These are phyloP conservation scores for Annulohypoxylon stygium DNA, from an alignment of 495 filamentous ascomycete genomes.

Conservation along the genomic window DNA sequence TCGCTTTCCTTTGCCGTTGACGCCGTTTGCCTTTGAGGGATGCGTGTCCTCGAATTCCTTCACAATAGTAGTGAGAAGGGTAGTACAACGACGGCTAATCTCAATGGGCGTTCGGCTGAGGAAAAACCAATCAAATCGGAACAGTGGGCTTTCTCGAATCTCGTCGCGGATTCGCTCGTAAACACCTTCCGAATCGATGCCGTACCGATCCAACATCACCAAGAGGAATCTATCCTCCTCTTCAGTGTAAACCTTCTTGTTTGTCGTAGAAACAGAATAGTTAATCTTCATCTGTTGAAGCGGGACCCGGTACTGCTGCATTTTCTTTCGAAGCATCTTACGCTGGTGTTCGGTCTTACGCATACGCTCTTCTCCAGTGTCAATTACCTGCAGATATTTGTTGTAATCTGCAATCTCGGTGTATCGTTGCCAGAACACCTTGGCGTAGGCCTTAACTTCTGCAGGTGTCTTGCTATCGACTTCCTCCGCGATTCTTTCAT, in stretches of 20 bases:
- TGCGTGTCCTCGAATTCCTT: constrained; percentile 85
- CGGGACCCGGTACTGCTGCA: constrained; percentile 94
- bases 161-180: constrained; percentile 90
- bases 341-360: constrained; percentile 91
- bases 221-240: constrained; percentile 98
- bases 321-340: constrained; percentile 94
- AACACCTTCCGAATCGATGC: constrained; percentile 85
- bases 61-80: constrained; percentile 90
- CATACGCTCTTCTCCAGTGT: constrained; percentile 90
- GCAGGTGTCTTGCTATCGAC: constrained; percentile 89
- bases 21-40: constrained; percentile 70
- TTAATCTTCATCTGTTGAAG: constrained; percentile 98
- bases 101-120: constrained; percentile 93
- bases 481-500: constrained; percentile 85
- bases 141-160: constrained; percentile 93
- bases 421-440: constrained; percentile 94
- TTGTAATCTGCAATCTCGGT: constrained; percentile 87
- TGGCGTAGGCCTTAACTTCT: constrained; percentile 89
- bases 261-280: constrained; percentile 98
- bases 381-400: constrained; percentile 88
- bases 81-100: constrained; percentile 91
- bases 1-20: constrained; percentile 78
- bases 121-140: constrained; percentile 99
- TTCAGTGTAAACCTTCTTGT: constrained; percentile 99
- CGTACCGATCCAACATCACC: constrained; percentile 90